Evolutionary conservation across 2,329 filamentous ascomycete species (phyloP).

Genomic region (Cladophialophora exuberans): DNA sequence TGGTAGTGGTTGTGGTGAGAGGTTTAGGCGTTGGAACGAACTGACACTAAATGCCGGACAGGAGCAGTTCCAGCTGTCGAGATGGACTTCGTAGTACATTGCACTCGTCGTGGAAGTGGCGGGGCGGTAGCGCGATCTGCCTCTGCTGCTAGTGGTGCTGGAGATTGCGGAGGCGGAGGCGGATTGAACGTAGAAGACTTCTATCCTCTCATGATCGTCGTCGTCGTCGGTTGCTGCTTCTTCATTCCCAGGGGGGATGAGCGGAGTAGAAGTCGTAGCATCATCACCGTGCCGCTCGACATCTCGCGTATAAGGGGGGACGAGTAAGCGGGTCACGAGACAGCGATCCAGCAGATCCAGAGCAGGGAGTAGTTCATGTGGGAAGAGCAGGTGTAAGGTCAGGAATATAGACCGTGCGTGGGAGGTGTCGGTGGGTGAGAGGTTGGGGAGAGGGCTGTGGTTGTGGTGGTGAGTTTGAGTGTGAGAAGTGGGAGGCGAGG

Average conservation of each 20-base stretch:
- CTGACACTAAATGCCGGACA: slow-evolving; percentile 83
- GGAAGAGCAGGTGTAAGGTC: slow-evolving; percentile 84
- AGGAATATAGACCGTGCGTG: slow-evolving; percentile 57
- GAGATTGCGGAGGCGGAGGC: too few relatives aligned
- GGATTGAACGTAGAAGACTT: slow-evolving; percentile 69
- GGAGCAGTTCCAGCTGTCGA: slow-evolving; percentile 81
- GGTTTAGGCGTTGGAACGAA: slow-evolving; percentile 57
- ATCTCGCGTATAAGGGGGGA: too few relatives aligned
- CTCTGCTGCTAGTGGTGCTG: slow-evolving; percentile 27
- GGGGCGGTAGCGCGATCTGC: neutral
- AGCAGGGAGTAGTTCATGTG: slow-evolving; percentile 77
- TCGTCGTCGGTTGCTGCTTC: neutral
- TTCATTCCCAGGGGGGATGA: neutral
- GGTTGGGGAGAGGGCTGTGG: slow-evolving; percentile 4
- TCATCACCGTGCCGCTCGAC: too few relatives aligned
- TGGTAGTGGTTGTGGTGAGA: too few relatives aligned
- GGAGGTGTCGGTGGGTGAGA: slow-evolving; percentile 7
- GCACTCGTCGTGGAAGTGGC: slow-evolving; percentile 19
- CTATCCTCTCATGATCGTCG: slow-evolving; percentile 4
- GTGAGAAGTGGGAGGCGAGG: too few relatives aligned
- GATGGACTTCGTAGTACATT: slow-evolving; percentile 69
- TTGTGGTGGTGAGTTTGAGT: neutral
- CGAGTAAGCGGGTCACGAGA: too few relatives aligned
- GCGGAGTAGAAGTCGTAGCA: too few relatives aligned
- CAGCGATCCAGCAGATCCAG: slow-evolving; percentile 83